Percentiles rank a stretch among this genome's conserved stretches.
These are phyloP conservation scores for Mimosa bimucronata DNA, from an alignment of 306 rosid species.

Conservation along the genomic window DNA sequence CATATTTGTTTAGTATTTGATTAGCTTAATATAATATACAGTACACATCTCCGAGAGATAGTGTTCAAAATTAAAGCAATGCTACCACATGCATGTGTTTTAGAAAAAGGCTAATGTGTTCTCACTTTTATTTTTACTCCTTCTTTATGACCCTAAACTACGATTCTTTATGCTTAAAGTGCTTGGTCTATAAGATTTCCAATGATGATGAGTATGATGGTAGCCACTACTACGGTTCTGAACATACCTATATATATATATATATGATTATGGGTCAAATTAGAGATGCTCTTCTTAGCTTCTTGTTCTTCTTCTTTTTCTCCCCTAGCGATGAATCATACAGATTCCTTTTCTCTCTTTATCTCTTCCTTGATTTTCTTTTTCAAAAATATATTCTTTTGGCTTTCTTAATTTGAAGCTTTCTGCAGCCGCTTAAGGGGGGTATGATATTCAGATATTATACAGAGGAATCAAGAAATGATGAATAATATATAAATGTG, in stretches of 20 bases:
- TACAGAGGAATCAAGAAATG: background rate
- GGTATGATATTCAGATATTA: slow-evolving; percentile 26
- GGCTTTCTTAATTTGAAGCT: slow-evolving; percentile 29
- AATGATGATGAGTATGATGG: slow-evolving; percentile 53
- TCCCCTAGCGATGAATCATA: slow-evolving; percentile 1
- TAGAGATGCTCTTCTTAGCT: slow-evolving; percentile 36
- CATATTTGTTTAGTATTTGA: background rate
- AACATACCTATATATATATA: slow-evolving; percentile 23
- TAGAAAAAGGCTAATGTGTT: slow-evolving; percentile 13
- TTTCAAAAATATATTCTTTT: slow-evolving; percentile 19
- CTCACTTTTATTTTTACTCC: background rate
- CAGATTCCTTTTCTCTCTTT: background rate
- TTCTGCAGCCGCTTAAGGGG: slow-evolving; percentile 19
- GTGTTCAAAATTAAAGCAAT: background rate
- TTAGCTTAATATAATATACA: background rate
- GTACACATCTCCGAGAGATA: background rate
- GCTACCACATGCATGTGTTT: slow-evolving; percentile 20
- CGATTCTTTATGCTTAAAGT: slow-evolving; percentile 40
- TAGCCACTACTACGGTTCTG: slow-evolving; percentile 42
- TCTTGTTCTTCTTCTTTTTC: background rate
- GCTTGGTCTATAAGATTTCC: slow-evolving; percentile 45
- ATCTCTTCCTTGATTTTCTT: slow-evolving; percentile 8
- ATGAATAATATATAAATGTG: background rate
- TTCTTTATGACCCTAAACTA: slow-evolving; percentile 34
- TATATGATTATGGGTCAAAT: slow-evolving; percentile 40